phyloP scores from a whole-genome alignment of 768 basidiomycete species.

The Rhizopogon roseolus region DNA sequence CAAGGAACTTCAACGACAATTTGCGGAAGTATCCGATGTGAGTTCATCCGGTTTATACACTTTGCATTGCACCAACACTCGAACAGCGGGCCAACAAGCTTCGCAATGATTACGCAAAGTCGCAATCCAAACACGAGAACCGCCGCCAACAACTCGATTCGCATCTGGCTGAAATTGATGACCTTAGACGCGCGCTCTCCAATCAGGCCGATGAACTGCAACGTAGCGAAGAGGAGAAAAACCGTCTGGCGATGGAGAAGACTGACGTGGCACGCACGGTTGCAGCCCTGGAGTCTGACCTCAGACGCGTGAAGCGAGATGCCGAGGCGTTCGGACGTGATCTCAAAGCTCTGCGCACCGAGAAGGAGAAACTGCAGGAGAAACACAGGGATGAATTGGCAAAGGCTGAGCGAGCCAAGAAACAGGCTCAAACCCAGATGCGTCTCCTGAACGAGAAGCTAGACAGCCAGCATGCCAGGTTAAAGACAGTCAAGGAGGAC shows the following conservation, averaged over 20 bases:
- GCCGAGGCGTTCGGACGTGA: constrained; percentile 79
- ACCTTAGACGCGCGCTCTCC: constrained; percentile 64
- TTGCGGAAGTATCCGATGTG: constrained; percentile 65
- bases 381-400: constrained; percentile 51
- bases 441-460: constrained; percentile 63
- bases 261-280: constrained; percentile 63
- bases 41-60: constrained; percentile 9
- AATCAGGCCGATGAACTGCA: constrained; percentile 60
- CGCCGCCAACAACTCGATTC: constrained; percentile 72
- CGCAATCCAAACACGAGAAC: constrained; percentile 64
- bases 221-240: constrained; percentile 58
- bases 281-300: constrained; percentile 64
- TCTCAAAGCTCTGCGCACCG: constrained; percentile 56
- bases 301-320: constrained; percentile 68
- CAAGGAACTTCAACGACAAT: constrained; percentile 66
- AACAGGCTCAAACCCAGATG: constrained; percentile 64
- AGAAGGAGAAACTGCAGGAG: constrained; percentile 61
- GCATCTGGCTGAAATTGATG: constrained; percentile 67
- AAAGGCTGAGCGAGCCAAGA: constrained; percentile 58
- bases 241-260: constrained; percentile 57
- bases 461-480: constrained; percentile 41
- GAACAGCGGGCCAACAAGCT: constrained; percentile 57
- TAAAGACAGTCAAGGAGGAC: constrained; percentile 38
- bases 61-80: not conserved
- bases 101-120: constrained; percentile 53